Percentiles rank a stretch among this genome's conserved stretches.
phyloP scores from a whole-genome alignment of 2,329 filamentous ascomycete genomes.

The Sphaerulina vaccinii region DNA sequence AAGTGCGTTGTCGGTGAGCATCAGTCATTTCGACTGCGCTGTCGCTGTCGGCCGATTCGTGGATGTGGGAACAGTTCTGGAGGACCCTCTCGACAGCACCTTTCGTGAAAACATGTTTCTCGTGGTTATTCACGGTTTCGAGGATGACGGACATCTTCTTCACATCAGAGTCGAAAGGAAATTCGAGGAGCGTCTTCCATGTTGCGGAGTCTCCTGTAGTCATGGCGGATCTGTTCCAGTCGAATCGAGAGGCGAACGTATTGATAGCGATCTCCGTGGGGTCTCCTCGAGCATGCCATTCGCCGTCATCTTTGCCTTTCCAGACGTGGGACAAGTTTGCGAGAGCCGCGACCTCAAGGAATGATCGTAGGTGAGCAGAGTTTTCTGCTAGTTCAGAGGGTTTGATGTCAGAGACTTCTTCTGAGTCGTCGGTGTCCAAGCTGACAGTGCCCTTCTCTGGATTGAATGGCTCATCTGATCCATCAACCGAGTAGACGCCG shows the following conservation, averaged over 20 bases:
- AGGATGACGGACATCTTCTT: slow-evolving; percentile 78
- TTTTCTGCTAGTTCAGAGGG: slow-evolving; percentile 45
- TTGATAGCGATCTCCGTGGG: slow-evolving; percentile 74
- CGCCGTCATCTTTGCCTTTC: slow-evolving; percentile 53
- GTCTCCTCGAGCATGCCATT: slow-evolving; percentile 65
- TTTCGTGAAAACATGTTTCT: slow-evolving; percentile 57
- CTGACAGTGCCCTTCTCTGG: slow-evolving; percentile 40
- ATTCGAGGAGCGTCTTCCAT: slow-evolving; percentile 64
- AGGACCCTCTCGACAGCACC: slow-evolving; percentile 70
- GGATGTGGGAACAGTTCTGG: slow-evolving; percentile 52
- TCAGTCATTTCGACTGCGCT: slow-evolving; percentile 54
- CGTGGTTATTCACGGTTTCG: slow-evolving; percentile 55
- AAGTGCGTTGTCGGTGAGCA: slow-evolving; percentile 54
- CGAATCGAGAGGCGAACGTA: slow-evolving; percentile 68
- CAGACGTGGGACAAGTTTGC: slow-evolving; percentile 66
- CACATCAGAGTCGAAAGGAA: slow-evolving; percentile 70
- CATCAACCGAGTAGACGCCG: slow-evolving; percentile 61
- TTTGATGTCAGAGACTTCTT: slow-evolving; percentile 18
- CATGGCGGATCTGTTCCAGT: slow-evolving; percentile 33
- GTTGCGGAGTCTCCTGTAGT: slow-evolving; percentile 34
- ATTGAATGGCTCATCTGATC: slow-evolving; percentile 58
- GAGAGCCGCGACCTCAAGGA: slow-evolving; percentile 63
- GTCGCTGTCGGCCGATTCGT: slow-evolving; percentile 33
- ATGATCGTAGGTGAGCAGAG: slow-evolving; percentile 48
- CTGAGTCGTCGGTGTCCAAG: slow-evolving; percentile 21